Evolutionary conservation across 2,329 filamentous ascomycete species (phyloP).

Genomic region (Hypoxylon sp.): DNA sequence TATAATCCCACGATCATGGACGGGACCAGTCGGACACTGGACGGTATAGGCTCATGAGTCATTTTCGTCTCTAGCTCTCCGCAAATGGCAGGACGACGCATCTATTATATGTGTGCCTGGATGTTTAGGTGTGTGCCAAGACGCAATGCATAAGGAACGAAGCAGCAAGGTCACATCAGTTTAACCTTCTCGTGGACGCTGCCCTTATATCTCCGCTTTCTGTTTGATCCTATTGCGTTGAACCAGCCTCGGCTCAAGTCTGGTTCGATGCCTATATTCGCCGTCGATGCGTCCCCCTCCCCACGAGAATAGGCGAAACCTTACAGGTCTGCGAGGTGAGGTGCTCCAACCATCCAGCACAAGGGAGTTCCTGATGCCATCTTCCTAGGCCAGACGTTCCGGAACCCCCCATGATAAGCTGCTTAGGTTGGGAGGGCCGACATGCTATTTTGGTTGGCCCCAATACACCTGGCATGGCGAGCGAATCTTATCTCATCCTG

Average conservation of each 20-base stretch:
- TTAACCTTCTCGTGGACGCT: too few species aligned
- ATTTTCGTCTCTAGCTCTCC: too few species aligned
- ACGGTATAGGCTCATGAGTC: not conserved
- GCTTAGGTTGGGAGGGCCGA: not conserved
- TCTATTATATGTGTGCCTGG: too few species aligned
- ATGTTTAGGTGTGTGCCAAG: too few species aligned
- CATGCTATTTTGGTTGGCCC: constrained; percentile 9
- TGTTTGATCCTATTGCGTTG: too few species aligned
- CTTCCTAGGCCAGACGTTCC: not conserved
- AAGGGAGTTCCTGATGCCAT: not conserved
- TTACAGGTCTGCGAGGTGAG: constrained; percentile 29
- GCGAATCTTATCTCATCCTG: constrained; percentile 27
- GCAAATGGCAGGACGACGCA: too few species aligned
- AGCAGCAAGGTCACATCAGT: too few species aligned
- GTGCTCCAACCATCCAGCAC: constrained; percentile 18
- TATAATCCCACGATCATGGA: too few species aligned
- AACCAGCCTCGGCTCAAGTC: not conserved
- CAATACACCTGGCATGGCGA: not conserved
- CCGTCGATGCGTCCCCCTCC: not conserved
- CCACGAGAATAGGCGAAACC: constrained; percentile 15
- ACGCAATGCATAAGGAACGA: too few species aligned
- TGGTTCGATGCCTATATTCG: not conserved
- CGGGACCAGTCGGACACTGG: not conserved
- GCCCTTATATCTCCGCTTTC: too few species aligned
- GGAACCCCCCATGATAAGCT: not conserved